Evolutionary conservation across 495 filamentous ascomycete species (phyloP), one percentile per base, ranked within the genome.

Genomic region (Letharia lupina): DNA sequence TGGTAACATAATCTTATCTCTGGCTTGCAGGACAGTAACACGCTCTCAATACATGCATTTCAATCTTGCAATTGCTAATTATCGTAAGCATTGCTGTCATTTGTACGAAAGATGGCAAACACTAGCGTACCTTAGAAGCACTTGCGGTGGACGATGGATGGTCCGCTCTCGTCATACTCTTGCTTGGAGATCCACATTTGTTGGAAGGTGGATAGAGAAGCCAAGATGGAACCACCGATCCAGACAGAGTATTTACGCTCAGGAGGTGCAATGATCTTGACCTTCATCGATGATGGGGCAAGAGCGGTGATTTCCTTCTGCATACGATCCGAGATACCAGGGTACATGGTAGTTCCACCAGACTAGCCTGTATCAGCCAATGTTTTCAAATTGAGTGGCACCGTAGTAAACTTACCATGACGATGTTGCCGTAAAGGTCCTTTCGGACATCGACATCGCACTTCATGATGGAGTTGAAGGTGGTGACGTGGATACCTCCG

Each of bases 161-260:
- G 94, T 80, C 94, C 94, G 78, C 88, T 92, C 90, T 98, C 94
- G 83, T 98, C 94, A 86, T 98, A 98, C 86, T 98, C 94, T 84
- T 98, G 94, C 91, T 98, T 98, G 70, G 94, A 98, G 88, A 98
- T 98, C 94, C 94, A 98, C 95, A 98, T 98, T 84, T 98, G 94
- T 83, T 98, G 94, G 92, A 98, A 98, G 82, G 94, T 98, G 67
- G 94, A 98, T 70, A 98, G 91, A 69, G 94, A 98, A 70, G 94
- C 94, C 76, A 98, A 82, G 78, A 98, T 98, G 79, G 94, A 98
- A 86, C 94, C 94, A 91, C 94, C 94, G 79, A 98, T 98, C 94
- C 94, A 98, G 84, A 98, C 94, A 68, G 94, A 89, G 84, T 89
- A 89, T 80, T 89, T 89, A 74, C 86, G 86, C 82, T 89, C 86